Percentiles rank a stretch among this genome's conserved stretches.
Conservation (phyloP, 129 eudicot genomes). For the Cynara cardunculus region DNA sequence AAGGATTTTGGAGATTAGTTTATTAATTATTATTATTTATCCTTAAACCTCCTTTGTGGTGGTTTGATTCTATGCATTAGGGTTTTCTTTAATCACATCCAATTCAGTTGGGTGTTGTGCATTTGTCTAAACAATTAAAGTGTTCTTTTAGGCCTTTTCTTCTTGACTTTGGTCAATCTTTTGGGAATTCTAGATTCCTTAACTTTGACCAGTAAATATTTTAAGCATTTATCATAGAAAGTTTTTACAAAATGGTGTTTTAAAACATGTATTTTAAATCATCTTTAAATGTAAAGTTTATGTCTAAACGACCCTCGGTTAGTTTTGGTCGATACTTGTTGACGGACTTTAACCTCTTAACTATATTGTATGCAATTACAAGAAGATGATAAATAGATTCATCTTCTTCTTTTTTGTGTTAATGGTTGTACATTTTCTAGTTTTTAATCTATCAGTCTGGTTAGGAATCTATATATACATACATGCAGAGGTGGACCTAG, state of each 20-base stretch:
- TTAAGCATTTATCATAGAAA: background rate
- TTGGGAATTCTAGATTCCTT: background rate
- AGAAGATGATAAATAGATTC: background rate
- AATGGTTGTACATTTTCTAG: background rate
- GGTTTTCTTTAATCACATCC: background rate
- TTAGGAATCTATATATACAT: no score
- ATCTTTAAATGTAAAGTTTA: background rate
- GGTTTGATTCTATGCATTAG: background rate
- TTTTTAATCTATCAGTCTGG: no score
- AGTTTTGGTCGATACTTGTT: no score
- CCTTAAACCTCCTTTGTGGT: background rate
- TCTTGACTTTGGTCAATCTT: slow-evolving; percentile 18
- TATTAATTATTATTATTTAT: background rate
- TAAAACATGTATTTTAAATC: background rate
- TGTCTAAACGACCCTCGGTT: background rate
- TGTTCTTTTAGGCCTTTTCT: slow-evolving; percentile 15
- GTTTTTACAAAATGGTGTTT: background rate
- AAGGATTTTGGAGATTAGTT: background rate
- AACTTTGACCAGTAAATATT: background rate
- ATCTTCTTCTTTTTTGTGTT: background rate
- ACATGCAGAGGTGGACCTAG: no score
- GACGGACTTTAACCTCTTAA: background rate
- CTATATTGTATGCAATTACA: background rate
- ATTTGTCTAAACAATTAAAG: slow-evolving; percentile 5
- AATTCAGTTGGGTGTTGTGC: background rate